Percentiles rank a stretch among this genome's conserved stretches.
These are phyloP conservation scores for Chaetomiaceae sp. DNA, from an alignment of 2,329 filamentous ascomycete species.

Conservation along the genomic window DNA sequence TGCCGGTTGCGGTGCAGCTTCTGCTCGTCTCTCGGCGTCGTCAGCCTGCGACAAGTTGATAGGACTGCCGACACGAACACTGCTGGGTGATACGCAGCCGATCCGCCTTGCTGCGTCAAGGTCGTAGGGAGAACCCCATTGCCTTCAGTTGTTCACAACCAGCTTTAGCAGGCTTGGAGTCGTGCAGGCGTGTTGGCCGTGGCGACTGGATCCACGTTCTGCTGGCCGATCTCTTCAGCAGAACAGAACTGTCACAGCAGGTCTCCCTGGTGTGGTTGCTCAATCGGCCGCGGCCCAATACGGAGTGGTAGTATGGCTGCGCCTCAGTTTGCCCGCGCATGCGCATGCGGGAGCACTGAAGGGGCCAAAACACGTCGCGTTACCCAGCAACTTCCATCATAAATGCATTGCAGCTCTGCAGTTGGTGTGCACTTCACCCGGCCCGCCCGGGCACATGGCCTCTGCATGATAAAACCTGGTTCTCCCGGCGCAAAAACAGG, in stretches of 20 bases:
- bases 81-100: slow-evolving; percentile 11
- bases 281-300: background rate
- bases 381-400: slow-evolving; percentile 10
- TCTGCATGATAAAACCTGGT: too few relatives aligned
- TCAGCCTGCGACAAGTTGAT: slow-evolving; percentile 7
- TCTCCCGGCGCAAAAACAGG: too few relatives aligned
- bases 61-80: slow-evolving; percentile 7
- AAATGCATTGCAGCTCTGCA: too few relatives aligned
- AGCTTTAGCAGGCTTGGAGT: background rate
- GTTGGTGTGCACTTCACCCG: too few relatives aligned
- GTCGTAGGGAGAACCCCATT: too few relatives aligned
- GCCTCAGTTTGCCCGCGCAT: slow-evolving; percentile 10
- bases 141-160: too few relatives aligned
- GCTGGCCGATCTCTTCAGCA: background rate
- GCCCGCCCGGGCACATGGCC: too few relatives aligned
- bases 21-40: background rate
- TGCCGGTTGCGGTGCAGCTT: slow-evolving; percentile 12
- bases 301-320: slow-evolving; percentile 7
- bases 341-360: background rate
- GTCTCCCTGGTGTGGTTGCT: background rate
- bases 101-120: too few relatives aligned
- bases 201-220: slow-evolving; percentile 7
- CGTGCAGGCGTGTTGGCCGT: background rate
- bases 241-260: background rate
- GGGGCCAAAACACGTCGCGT: background rate